phyloP scores from a whole-genome alignment of 805 yeast species.

The Suhomyces pyralidae region DNA sequence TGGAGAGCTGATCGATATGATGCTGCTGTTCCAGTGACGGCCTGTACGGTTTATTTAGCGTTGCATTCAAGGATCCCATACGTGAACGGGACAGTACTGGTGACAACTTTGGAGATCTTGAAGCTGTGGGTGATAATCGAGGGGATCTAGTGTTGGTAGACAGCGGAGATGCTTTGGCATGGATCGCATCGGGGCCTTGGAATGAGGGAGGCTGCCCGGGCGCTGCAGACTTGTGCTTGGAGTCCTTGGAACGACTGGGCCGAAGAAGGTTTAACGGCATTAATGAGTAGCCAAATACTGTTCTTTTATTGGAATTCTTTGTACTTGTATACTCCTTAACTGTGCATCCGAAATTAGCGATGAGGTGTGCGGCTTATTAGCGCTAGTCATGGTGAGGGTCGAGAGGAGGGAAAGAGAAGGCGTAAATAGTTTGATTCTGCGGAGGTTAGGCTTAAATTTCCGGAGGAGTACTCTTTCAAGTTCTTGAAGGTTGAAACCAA shows the following conservation, averaged over 20 bases:
- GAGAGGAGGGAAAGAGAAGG: neutral
- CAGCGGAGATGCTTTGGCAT: neutral
- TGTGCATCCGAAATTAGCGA: neutral
- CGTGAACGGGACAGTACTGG: neutral
- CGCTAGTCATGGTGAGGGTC: neutral
- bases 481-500: too few relatives aligned
- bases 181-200: neutral
- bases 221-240: neutral
- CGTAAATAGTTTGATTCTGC: neutral
- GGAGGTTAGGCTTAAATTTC: neutral
- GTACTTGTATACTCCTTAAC: neutral
- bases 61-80: neutral
- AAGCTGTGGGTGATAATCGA: neutral
- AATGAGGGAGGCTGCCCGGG: neutral
- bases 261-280: constrained; percentile 3
- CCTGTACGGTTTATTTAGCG: constrained; percentile 26
- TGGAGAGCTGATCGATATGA: constrained; percentile 28
- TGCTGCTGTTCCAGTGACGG: constrained; percentile 36
- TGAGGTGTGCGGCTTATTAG: neutral
- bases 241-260: neutral
- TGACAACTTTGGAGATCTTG: neutral
- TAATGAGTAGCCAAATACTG: neutral
- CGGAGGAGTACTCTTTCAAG: neutral
- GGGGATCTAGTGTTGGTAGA: neutral
- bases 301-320: neutral